phyloP scores from a whole-genome alignment of 495 filamentous ascomycete genomes.

The Neurospora pannonica region DNA sequence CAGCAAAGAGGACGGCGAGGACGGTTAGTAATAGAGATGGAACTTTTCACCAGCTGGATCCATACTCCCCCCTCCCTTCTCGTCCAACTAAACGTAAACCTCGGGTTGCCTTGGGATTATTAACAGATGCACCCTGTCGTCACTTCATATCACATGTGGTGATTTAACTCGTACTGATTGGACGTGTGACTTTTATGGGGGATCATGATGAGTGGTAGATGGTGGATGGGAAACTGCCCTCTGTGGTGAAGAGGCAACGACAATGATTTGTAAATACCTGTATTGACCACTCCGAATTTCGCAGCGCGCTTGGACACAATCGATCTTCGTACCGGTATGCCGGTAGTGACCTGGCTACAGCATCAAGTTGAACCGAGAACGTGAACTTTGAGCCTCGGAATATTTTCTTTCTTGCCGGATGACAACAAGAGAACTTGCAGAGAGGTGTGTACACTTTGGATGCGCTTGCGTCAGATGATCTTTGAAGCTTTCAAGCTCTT shows the following conservation, averaged over 20 bases:
- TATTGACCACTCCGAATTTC: background rate
- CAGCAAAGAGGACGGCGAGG: background rate
- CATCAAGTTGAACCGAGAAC: background rate
- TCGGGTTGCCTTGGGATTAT: background rate
- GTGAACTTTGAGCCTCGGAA: background rate
- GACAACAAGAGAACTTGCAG: background rate
- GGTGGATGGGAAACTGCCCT: background rate
- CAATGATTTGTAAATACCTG: background rate
- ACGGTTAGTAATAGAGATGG: background rate
- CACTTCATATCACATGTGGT: constrained; percentile 15
- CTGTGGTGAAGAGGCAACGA: background rate
- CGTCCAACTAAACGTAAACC: background rate
- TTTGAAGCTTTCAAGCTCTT: background rate
- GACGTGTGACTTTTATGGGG: constrained; percentile 8
- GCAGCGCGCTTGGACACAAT: background rate
- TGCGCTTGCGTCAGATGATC: background rate
- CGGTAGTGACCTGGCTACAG: background rate
- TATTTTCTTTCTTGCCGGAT: background rate
- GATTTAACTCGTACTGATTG: constrained; percentile 7
- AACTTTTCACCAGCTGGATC: background rate
- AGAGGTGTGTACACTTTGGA: background rate
- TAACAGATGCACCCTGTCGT: constrained; percentile 6
- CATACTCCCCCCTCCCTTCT: background rate
- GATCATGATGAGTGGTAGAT: background rate
- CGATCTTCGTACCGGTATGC: background rate